phyloP scores from a whole-genome alignment of 1,284 basidiomycete genomes.

The Moniliophthora roreri region DNA sequence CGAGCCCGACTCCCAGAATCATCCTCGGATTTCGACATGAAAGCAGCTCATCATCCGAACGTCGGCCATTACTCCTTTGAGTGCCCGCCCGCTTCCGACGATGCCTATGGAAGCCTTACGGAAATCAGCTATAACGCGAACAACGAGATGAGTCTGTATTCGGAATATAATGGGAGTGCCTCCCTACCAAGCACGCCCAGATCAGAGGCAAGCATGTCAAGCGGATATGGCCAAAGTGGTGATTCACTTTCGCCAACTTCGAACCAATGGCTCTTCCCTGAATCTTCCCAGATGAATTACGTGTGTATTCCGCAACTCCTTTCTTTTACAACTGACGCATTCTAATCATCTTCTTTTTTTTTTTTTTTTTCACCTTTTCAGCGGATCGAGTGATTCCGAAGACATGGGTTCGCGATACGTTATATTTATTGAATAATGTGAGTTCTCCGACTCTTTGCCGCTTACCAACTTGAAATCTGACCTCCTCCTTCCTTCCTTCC shows the following conservation, averaged over 20 bases:
- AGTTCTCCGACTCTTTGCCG: no score
- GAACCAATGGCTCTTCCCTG: neutral
- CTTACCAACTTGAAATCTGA: neutral
- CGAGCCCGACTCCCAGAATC: neutral
- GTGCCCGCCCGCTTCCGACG: neutral
- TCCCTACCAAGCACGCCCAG: neutral
- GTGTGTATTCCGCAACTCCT: neutral
- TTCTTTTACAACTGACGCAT: neutral
- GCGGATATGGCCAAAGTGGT: neutral
- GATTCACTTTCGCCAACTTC: slow-evolving; percentile 5
- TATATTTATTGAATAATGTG: slow-evolving; percentile 1
- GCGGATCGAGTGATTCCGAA: neutral
- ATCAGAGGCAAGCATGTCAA: neutral
- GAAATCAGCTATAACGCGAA: neutral
- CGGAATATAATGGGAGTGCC: neutral
- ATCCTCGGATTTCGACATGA: neutral
- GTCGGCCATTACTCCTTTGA: neutral
- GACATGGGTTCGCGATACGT: neutral
- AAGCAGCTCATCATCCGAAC: neutral
- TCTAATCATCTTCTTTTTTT: neutral
- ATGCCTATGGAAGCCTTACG: neutral
- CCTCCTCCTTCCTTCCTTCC: neutral
- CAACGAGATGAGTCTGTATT: neutral
- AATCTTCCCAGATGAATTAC: slow-evolving; percentile 5
- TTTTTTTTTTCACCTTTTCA: neutral